Conservation (phyloP, 2,329 filamentous ascomycete species). For the Dendrostoma leiphaemia region DNA sequence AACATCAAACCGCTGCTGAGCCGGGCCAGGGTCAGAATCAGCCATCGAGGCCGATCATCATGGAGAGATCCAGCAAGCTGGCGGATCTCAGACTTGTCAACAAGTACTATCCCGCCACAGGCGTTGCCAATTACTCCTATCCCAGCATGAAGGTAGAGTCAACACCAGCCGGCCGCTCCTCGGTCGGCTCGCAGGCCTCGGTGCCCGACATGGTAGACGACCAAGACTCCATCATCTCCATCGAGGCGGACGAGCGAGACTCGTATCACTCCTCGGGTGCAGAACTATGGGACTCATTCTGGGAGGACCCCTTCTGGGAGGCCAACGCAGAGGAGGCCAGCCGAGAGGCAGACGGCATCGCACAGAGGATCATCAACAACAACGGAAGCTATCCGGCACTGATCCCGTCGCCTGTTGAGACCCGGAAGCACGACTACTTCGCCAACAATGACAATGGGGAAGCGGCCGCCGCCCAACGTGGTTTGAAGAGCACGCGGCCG, state of each 20-base stretch:
- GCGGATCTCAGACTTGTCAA: constrained; percentile 19
- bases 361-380: not conserved
- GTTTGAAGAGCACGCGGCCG: too few species aligned
- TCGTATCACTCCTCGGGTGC: constrained; percentile 13
- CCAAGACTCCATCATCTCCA: constrained; percentile 14
- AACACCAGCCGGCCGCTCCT: constrained; percentile 9
- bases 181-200: constrained; percentile 16
- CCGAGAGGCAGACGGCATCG: not conserved
- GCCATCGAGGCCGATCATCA: not conserved
- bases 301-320: constrained; percentile 18
- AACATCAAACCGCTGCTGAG: not conserved
- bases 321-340: not conserved
- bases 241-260: constrained; percentile 12
- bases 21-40: not conserved
- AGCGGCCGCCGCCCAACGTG: too few species aligned
- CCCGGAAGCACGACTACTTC: not conserved
- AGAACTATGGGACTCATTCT: constrained; percentile 17
- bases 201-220: constrained; percentile 19
- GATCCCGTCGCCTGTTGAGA: constrained; percentile 9
- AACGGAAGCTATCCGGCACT: constrained; percentile 9
- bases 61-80: constrained; percentile 14
- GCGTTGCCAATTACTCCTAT: constrained; percentile 18
- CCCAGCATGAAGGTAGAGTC: constrained; percentile 1
- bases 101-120: constrained; percentile 14
- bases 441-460: not conserved